Evolutionary conservation across 2,329 filamentous ascomycete species (phyloP).

Genomic region (Alternaria triticimaculans): DNA sequence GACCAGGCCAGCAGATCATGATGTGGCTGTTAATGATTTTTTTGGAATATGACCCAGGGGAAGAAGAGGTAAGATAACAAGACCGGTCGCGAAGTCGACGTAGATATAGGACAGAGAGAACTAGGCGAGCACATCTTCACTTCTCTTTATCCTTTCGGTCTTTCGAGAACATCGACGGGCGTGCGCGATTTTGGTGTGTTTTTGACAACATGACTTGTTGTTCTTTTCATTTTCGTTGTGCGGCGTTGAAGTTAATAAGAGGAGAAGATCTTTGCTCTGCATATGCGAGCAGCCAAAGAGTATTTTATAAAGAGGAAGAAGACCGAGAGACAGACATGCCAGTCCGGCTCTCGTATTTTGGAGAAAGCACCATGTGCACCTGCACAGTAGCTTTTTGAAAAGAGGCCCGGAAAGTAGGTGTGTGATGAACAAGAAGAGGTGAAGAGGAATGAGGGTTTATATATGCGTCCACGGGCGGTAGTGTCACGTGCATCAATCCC

Average conservation of each 20-base stretch:
- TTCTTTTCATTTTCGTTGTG: no score
- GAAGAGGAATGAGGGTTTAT: no score
- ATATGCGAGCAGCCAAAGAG: no score
- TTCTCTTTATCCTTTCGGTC: fast-evolving
- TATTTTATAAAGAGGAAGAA: background rate
- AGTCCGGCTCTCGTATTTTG: no score
- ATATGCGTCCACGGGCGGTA: background rate
- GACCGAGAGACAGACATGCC: background rate
- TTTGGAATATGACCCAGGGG: no score
- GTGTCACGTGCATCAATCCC: background rate
- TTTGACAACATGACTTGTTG: background rate
- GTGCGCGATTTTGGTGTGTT: no score
- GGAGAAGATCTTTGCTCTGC: background rate
- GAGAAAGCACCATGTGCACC: no score
- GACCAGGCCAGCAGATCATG: background rate
- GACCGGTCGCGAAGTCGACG: fast-evolving
- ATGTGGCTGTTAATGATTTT: no score
- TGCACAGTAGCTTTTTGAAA: no score
- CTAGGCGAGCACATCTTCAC: background rate
- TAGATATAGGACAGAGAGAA: background rate
- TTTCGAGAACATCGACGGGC: no score
- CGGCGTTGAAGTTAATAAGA: background rate
- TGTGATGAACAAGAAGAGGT: background rate
- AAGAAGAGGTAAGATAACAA: background rate
- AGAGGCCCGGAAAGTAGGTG: no score